Evolutionary conservation across 2,329 filamentous ascomycete species (phyloP).

Genomic region (Microdochium trichocladiopsis): DNA sequence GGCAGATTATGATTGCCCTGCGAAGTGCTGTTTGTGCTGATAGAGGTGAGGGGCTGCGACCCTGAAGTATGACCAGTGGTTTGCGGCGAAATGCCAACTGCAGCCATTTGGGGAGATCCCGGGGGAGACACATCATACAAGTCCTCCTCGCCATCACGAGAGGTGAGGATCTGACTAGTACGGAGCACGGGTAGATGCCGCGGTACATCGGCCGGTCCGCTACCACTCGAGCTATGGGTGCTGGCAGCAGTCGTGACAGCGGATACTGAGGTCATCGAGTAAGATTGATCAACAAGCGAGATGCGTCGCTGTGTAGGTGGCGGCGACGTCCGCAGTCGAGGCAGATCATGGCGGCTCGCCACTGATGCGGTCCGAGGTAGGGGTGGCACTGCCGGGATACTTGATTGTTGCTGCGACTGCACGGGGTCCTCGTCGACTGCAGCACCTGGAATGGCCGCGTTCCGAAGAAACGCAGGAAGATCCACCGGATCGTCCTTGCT

Average conservation of each 20-base stretch:
- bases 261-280: neutral
- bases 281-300: neutral
- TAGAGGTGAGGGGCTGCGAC: neutral
- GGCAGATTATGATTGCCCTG: neutral
- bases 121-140: slow-evolving; percentile 42
- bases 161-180: neutral
- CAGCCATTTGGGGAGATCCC: slow-evolving; percentile 25
- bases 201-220: neutral
- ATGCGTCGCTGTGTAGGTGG: slow-evolving; percentile 9
- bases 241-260: neutral
- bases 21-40: neutral
- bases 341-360: slow-evolving; percentile 16
- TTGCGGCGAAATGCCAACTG: neutral
- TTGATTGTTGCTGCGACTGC: slow-evolving; percentile 6
- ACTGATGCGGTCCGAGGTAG: slow-evolving; percentile 3
- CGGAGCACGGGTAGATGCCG: neutral
- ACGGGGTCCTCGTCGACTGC: slow-evolving; percentile 3
- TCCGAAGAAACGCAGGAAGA: slow-evolving; percentile 48
- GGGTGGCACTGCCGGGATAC: slow-evolving; percentile 8
- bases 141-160: slow-evolving; percentile 23
- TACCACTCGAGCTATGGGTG: neutral
- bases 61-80: neutral
- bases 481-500: slow-evolving; percentile 56
- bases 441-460: slow-evolving; percentile 32
- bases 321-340: slow-evolving; percentile 18